Conservation (phyloP, 2,329 filamentous ascomycete genomes). For the Fusarium sp. region DNA sequence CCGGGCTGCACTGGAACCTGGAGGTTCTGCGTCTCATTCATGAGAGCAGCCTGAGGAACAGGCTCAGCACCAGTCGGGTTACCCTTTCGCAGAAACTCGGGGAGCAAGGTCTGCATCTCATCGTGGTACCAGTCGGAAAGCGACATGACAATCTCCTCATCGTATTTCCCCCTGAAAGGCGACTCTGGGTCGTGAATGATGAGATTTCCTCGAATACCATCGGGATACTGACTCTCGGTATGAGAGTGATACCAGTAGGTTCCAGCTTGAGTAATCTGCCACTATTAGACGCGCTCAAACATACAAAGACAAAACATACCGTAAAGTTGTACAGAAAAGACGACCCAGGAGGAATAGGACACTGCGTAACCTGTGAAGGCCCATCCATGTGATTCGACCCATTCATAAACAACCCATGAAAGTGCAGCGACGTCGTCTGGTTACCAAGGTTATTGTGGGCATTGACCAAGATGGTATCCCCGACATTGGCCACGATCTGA, state of each 20-base stretch:
- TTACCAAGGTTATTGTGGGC: constrained; percentile 71
- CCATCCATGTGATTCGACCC: constrained; percentile 79
- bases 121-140: constrained; percentile 81
- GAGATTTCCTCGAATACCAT: constrained; percentile 74
- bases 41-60: constrained; percentile 74
- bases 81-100: constrained; percentile 61
- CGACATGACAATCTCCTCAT: constrained; percentile 73
- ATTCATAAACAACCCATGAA: constrained; percentile 78
- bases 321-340: constrained; percentile 78
- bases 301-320: constrained; percentile 50
- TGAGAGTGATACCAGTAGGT: constrained; percentile 87
- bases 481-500: constrained; percentile 69
- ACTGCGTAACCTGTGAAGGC: constrained; percentile 73
- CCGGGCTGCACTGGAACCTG: constrained; percentile 69
- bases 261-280: constrained; percentile 71
- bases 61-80: constrained; percentile 72
- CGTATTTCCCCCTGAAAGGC: constrained; percentile 67
- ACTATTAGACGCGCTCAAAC: neutral
- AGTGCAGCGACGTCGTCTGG: constrained; percentile 73
- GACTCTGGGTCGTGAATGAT: constrained; percentile 72
- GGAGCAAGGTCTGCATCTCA: constrained; percentile 60
- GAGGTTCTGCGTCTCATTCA: constrained; percentile 76
- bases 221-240: constrained; percentile 74
- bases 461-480: constrained; percentile 71
- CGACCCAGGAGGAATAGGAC: constrained; percentile 71